These are phyloP conservation scores for Buxus sempervirens DNA, from an alignment of 164 flowering plant genomes.

Conservation along the genomic window DNA sequence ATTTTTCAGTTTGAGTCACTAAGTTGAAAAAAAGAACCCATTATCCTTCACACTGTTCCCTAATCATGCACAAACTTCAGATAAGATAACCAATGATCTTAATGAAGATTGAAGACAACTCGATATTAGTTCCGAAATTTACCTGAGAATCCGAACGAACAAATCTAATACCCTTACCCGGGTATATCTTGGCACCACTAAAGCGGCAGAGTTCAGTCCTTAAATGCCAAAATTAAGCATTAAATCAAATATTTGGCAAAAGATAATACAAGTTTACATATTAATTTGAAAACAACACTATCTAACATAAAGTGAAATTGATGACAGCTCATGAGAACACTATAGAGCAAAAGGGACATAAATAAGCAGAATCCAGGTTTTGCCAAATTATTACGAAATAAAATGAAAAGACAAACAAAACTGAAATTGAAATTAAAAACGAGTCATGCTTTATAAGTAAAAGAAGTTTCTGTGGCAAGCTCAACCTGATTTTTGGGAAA, in stretches of 20 bases:
- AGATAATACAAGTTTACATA: neutral
- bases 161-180: slow-evolving; percentile 6
- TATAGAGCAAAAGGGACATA: no score
- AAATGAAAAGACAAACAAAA: no score
- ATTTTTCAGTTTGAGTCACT: neutral
- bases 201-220: slow-evolving; percentile 7
- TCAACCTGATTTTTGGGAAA: no score
- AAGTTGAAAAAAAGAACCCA: neutral
- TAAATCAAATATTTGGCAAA: neutral
- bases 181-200: slow-evolving; percentile 10
- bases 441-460: no score
- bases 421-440: no score
- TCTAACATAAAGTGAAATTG: neutral
- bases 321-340: neutral
- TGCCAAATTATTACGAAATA: no score
- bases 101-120: no score
- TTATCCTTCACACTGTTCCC: no score
- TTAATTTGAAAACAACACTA: no score
- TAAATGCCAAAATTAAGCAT: neutral
- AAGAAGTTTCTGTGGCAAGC: no score
- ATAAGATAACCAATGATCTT: no score
- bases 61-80: neutral
- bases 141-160: neutral
- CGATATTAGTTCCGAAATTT: neutral
- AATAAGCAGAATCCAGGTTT: no score